Percentiles rank a stretch among this genome's conserved stretches.
phyloP scores from a whole-genome alignment of 2,329 filamentous ascomycete species.

The Monosporascus sp. region DNA sequence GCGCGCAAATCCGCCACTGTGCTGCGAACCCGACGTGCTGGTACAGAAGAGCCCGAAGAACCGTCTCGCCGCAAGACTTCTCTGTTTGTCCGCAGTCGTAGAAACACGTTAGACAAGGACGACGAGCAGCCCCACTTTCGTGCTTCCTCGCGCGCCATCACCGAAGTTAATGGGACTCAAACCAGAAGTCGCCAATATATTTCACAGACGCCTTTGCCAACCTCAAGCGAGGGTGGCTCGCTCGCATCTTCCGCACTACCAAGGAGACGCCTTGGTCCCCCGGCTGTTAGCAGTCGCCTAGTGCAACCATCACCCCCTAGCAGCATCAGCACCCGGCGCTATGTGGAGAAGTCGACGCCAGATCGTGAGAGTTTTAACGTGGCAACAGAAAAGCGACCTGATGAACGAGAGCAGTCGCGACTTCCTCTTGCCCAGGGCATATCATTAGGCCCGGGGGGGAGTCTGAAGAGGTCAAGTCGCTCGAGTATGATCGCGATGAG shows the following conservation, averaged over 20 bases:
- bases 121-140: constrained; percentile 47
- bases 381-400: constrained; percentile 30
- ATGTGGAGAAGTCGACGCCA: constrained; percentile 41
- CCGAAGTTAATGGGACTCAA: constrained; percentile 43
- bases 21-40: constrained; percentile 38
- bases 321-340: constrained; percentile 36
- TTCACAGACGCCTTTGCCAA: constrained; percentile 30
- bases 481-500: constrained; percentile 37
- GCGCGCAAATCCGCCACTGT: constrained; percentile 43
- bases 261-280: constrained; percentile 47
- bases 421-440: constrained; percentile 39
- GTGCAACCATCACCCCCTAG: constrained; percentile 34
- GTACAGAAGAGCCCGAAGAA: constrained; percentile 44
- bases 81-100: constrained; percentile 40
- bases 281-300: constrained; percentile 44
- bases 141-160: constrained; percentile 54
- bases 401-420: constrained; percentile 40
- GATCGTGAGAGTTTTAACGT: constrained; percentile 35
- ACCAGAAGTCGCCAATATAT: constrained; percentile 35
- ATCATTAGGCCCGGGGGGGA: constrained; percentile 40
- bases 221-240: constrained; percentile 27
- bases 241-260: constrained; percentile 44
- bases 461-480: constrained; percentile 39
- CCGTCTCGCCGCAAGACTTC: constrained; percentile 35
- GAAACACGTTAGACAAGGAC: constrained; percentile 42